phyloP scores from a whole-genome alignment of 2,329 filamentous ascomycete genomes.

The Penicillium digitatum region DNA sequence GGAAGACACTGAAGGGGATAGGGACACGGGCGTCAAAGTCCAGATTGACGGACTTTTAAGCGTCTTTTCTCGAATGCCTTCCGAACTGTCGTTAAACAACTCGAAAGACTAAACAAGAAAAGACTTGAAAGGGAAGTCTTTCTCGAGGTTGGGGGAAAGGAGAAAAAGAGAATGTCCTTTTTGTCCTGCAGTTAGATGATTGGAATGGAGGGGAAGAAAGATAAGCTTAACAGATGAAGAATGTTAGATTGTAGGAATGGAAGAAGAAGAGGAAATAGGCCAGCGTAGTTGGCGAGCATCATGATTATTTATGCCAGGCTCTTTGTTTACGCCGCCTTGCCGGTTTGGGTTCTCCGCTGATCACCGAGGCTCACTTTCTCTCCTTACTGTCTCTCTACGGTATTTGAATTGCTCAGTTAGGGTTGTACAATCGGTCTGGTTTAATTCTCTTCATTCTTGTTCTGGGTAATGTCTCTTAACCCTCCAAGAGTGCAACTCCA shows the following conservation, averaged over 20 bases:
- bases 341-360: conserved; percentile 18
- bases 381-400: background rate
- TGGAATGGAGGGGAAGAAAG: conserved; percentile 19
- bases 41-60: conserved; percentile 84
- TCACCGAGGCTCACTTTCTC: conserved; percentile 12
- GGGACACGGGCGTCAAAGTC: conserved; percentile 99
- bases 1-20: conserved; percentile 99
- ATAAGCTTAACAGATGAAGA: conserved; percentile 18
- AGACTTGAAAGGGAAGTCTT: conserved; percentile 42
- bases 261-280: conserved; percentile 14
- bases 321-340: conserved; percentile 26
- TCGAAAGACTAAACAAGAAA: conserved; percentile 50
- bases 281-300: conserved; percentile 13
- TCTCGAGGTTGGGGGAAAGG: conserved; percentile 24
- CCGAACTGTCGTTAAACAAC: conserved; percentile 46
- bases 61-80: conserved; percentile 65
- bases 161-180: conserved; percentile 13
- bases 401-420: background rate
- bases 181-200: conserved; percentile 15
- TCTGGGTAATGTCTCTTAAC: background rate
- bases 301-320: conserved; percentile 24
- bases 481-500: background rate
- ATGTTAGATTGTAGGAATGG: conserved; percentile 21
- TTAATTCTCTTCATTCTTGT: background rate
- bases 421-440: background rate